phyloP scores from a whole-genome alignment of 371 early-diverging fungal genomes.

The Saksenaea vasiformis region DNA sequence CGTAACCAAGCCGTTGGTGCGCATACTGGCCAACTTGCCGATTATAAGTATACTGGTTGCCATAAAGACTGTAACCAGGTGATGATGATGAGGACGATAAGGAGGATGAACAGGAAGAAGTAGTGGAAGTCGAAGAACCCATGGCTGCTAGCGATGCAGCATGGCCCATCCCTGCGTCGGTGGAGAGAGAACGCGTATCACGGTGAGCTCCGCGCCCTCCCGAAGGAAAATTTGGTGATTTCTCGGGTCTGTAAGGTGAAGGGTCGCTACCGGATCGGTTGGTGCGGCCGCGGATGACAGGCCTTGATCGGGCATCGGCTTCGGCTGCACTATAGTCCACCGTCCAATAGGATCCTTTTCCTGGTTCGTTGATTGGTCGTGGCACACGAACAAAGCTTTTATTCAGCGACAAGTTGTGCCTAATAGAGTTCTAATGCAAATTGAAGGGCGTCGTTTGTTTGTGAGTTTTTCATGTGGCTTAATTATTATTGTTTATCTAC shows the following conservation, averaged over 20 bases:
- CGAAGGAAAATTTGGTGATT: constrained; percentile 17
- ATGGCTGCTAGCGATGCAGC: constrained; percentile 7
- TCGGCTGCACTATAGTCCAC: constrained; percentile 58
- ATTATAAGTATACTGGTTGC: neutral
- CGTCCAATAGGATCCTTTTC: constrained; percentile 97
- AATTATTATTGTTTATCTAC: constrained; percentile 33
- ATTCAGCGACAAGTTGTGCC: constrained; percentile 98
- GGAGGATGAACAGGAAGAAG: neutral
- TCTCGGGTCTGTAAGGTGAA: constrained; percentile 32
- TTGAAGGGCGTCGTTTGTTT: constrained; percentile 1
- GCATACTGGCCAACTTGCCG: neutral
- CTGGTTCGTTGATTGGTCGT: constrained; percentile 87
- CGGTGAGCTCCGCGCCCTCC: constrained; percentile 13
- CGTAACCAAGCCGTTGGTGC: neutral
- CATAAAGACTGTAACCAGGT: constrained; percentile 7
- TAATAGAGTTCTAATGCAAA: constrained; percentile 85
- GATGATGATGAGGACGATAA: neutral
- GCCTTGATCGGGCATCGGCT: constrained; percentile 14
- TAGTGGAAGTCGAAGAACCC: neutral
- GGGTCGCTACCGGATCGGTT: constrained; percentile 37
- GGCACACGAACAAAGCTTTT: constrained; percentile 92
- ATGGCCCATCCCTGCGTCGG: constrained; percentile 15
- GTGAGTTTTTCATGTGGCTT: neutral
- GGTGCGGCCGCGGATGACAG: constrained; percentile 19
- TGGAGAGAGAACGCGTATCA: constrained; percentile 26